Evolutionary conservation across 768 basidiomycete species (phyloP).

Genomic region (Boletellus sp.): DNA sequence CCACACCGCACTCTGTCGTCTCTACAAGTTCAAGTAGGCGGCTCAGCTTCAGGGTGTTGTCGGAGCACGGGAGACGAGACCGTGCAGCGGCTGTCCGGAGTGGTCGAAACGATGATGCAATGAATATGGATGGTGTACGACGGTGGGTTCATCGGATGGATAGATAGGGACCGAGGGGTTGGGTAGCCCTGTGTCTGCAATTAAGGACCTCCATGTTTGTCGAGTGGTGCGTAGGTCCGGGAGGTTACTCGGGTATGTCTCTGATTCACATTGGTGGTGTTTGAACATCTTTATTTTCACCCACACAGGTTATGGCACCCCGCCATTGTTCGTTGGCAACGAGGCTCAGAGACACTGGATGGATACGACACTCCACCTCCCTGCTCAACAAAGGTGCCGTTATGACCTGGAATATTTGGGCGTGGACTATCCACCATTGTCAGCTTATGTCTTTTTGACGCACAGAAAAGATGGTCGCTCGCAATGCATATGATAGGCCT

Average conservation of each 20-base stretch:
- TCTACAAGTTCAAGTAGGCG: conserved; percentile 17
- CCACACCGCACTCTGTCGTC: conserved; percentile 24
- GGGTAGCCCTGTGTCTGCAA: conserved; percentile 54
- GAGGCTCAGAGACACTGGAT: conserved; percentile 96
- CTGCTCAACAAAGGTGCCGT: conserved; percentile 76
- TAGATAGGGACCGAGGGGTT: conserved; percentile 52
- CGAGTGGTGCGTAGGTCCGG: conserved; percentile 69
- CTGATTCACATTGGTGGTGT: not conserved
- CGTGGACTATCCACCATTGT: conserved; percentile 91
- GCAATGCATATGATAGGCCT: conserved; percentile 4
- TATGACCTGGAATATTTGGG: conserved; percentile 93
- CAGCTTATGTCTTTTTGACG: conserved; percentile 84
- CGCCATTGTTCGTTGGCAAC: conserved; percentile 89
- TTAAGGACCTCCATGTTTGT: conserved; percentile 53
- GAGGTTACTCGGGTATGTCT: conserved; percentile 75
- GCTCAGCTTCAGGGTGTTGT: conserved; percentile 44
- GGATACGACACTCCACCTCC: conserved; percentile 81
- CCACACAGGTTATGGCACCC: conserved; percentile 54
- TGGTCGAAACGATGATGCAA: conserved; percentile 12
- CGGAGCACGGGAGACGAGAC: conserved; percentile 31
- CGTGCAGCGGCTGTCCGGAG: conserved; percentile 13
- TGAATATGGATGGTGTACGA: conserved; percentile 45
- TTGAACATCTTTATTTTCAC: not conserved
- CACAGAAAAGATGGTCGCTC: conserved; percentile 47
- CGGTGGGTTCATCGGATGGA: conserved; percentile 82